Conservation (phyloP, 257 asterid species). For the Agastache rugosa region DNA sequence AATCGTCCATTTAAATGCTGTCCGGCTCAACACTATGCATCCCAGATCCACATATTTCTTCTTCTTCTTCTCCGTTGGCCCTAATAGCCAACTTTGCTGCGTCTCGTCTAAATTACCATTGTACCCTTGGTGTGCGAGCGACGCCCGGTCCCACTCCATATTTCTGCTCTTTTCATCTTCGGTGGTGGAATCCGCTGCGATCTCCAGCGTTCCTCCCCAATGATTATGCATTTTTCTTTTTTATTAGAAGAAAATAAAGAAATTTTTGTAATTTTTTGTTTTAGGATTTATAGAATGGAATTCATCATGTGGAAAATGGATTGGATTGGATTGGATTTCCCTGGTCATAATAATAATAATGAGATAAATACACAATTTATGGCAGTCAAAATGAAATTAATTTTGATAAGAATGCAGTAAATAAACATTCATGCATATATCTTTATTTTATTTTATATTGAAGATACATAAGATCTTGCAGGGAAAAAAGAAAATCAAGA, state of each 20-base stretch:
- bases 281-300: not conserved
- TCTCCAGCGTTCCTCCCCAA: slow-evolving; percentile 92
- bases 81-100: slow-evolving; percentile 87
- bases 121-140: slow-evolving; percentile 47
- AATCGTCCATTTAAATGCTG: slow-evolving; percentile 59
- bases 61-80: slow-evolving; percentile 71
- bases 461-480: not conserved
- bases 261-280: not conserved
- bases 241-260: not conserved
- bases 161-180: slow-evolving; percentile 61
- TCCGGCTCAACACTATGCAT: slow-evolving; percentile 61
- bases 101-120: slow-evolving; percentile 66
- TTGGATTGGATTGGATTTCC: slow-evolving; percentile 27
- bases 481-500: not conserved
- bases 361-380: not conserved
- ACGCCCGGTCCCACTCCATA: slow-evolving; percentile 73
- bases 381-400: slow-evolving; percentile 41
- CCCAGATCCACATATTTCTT: slow-evolving; percentile 82
- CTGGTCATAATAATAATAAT: not conserved
- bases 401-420: slow-evolving; percentile 20
- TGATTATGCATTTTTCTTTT: slow-evolving; percentile 61
- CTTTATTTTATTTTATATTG: not conserved
- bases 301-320: slow-evolving; percentile 24
- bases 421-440: slow-evolving; percentile 26
- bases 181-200: slow-evolving; percentile 52